Conservation (phyloP, 164 flowering plant species). For the Kingdonia uniflora region DNA sequence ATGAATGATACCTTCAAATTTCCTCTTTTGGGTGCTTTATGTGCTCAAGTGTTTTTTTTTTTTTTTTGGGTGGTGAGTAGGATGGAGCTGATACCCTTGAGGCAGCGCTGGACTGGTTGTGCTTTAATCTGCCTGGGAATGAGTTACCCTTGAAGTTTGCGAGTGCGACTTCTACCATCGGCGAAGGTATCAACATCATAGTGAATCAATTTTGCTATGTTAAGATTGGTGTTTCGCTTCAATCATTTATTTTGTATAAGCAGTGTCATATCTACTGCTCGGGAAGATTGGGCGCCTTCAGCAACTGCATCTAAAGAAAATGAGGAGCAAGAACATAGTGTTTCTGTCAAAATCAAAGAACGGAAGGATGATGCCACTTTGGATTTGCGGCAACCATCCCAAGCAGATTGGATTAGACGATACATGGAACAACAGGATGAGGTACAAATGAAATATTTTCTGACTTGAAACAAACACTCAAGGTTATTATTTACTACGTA, state of each 20-base stretch:
- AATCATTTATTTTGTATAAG: no score
- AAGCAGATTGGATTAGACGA: slow-evolving; percentile 86
- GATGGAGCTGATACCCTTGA: slow-evolving; percentile 68
- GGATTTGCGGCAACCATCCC: slow-evolving; percentile 50
- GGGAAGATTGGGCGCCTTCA: slow-evolving; percentile 49
- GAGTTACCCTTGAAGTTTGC: slow-evolving; percentile 86
- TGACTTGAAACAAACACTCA: no score
- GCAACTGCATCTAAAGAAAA: slow-evolving; percentile 14
- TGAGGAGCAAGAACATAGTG: slow-evolving; percentile 21
- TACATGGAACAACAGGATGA: slow-evolving; percentile 84
- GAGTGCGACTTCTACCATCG: slow-evolving; percentile 37
- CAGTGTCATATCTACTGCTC: slow-evolving; percentile 50
- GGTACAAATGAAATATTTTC: slow-evolving; percentile 23
- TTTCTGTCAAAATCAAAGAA: slow-evolving; percentile 39
- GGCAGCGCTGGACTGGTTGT: slow-evolving; percentile 83
- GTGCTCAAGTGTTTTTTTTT: no score
- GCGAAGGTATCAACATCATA: slow-evolving; percentile 32
- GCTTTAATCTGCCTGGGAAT: slow-evolving; percentile 63
- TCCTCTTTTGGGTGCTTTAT: no score
- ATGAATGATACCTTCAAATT: no score
- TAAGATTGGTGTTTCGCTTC: no score
- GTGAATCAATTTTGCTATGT: background rate
- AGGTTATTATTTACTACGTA: no score
- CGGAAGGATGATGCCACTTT: slow-evolving; percentile 32
- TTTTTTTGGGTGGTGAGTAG: no score